Percentiles rank a stretch among this genome's conserved stretches.
phyloP scores from a whole-genome alignment of 2,329 filamentous ascomycete genomes.

The Neofusicoccum laricinum region DNA sequence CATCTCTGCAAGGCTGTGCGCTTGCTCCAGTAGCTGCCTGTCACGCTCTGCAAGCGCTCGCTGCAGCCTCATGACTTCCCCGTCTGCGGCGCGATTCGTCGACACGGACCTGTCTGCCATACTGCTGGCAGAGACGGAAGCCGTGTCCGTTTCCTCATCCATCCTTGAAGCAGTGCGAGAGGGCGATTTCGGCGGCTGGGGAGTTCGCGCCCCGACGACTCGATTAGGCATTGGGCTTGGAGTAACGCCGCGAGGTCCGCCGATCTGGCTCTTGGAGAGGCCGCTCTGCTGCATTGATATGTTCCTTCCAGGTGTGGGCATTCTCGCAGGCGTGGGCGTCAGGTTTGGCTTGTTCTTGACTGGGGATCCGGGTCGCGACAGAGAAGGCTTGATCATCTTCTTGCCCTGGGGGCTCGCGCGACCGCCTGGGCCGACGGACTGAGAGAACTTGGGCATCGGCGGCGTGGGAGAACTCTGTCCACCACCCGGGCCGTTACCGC shows the following conservation, averaged over 20 bases:
- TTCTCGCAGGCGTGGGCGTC: slow-evolving; percentile 53
- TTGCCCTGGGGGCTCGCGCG: slow-evolving; percentile 51
- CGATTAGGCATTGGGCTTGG: slow-evolving; percentile 62
- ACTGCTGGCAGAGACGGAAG: slow-evolving; percentile 22
- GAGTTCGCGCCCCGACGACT: slow-evolving; percentile 44
- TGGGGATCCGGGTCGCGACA: slow-evolving; percentile 87
- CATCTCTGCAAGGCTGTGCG: slow-evolving; percentile 80
- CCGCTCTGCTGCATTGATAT: slow-evolving; percentile 49
- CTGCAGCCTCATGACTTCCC: slow-evolving; percentile 12
- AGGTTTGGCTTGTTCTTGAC: slow-evolving; percentile 63
- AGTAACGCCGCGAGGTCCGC: slow-evolving; percentile 58
- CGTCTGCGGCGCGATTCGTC: slow-evolving; percentile 10
- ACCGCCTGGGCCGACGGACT: slow-evolving; percentile 73
- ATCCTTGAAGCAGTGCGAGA: slow-evolving; percentile 48
- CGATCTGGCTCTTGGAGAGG: slow-evolving; percentile 53
- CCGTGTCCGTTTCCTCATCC: slow-evolving; percentile 38
- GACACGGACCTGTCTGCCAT: slow-evolving; percentile 24
- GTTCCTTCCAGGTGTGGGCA: slow-evolving; percentile 53
- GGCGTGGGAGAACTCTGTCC: slow-evolving; percentile 47
- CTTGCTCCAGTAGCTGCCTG: slow-evolving; percentile 83
- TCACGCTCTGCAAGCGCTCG: slow-evolving; percentile 77
- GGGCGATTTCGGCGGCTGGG: slow-evolving; percentile 42
- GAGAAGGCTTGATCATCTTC: slow-evolving; percentile 70
- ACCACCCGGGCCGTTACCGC: background rate
- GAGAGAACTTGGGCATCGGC: slow-evolving; percentile 75